These are phyloP conservation scores for Tylopilus subfusipes DNA, from an alignment of 768 basidiomycete genomes.

Conservation along the genomic window DNA sequence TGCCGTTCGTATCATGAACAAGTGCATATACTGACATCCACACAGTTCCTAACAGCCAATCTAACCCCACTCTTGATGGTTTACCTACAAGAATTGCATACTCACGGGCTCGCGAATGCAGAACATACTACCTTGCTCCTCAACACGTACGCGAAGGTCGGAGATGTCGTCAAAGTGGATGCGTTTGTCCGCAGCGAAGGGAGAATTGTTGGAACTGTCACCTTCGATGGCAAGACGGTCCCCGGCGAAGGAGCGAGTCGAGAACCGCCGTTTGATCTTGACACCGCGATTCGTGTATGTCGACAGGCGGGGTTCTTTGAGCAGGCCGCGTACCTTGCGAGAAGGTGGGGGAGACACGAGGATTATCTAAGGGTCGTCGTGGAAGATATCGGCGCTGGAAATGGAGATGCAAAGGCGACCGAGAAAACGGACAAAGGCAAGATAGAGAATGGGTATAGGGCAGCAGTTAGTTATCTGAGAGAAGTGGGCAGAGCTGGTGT, in stretches of 20 bases:
- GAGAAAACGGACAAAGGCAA: slow-evolving; percentile 36
- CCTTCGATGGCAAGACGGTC: slow-evolving; percentile 15
- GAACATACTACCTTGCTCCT: slow-evolving; percentile 96
- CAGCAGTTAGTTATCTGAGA: slow-evolving; percentile 79
- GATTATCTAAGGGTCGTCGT: slow-evolving; percentile 93
- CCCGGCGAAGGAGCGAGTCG: slow-evolving; percentile 42
- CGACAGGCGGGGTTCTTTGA: slow-evolving; percentile 95
- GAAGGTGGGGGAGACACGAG: slow-evolving; percentile 86
- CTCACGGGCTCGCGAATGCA: slow-evolving; percentile 84
- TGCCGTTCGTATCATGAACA: not conserved
- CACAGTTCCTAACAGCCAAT: slow-evolving; percentile 92
- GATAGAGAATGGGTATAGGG: slow-evolving; percentile 44
- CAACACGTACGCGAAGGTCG: slow-evolving; percentile 96
- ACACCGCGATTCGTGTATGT: slow-evolving; percentile 95
- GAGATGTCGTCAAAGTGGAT: slow-evolving; percentile 84
- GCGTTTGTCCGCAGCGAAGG: slow-evolving; percentile 90
- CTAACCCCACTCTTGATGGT: slow-evolving; percentile 92
- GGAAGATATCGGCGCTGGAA: slow-evolving; percentile 66
- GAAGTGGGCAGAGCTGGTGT: slow-evolving; percentile 77
- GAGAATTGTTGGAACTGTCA: slow-evolving; percentile 32
- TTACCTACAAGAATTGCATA: slow-evolving; percentile 93
- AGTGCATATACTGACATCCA: slow-evolving; percentile 3
- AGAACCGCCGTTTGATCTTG: slow-evolving; percentile 93
- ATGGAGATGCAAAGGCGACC: slow-evolving; percentile 1
- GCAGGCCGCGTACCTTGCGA: slow-evolving; percentile 90